phyloP scores from a whole-genome alignment of 768 basidiomycete species.

The Leucocoprinus sp. region DNA sequence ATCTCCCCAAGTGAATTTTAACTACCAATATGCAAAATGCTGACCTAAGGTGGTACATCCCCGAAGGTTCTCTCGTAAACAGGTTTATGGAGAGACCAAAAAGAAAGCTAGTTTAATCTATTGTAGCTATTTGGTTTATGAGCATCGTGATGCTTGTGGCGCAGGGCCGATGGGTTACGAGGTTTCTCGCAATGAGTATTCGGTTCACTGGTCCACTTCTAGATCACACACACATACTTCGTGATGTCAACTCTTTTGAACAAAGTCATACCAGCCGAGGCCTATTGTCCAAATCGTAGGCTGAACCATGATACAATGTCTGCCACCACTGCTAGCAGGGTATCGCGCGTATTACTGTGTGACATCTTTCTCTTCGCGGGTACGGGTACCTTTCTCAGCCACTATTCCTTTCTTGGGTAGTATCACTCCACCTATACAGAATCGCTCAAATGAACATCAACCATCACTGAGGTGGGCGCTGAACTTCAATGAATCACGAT shows the following conservation, averaged over 20 bases:
- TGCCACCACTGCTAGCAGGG: too few species aligned
- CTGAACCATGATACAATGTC: too few species aligned
- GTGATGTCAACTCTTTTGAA: too few species aligned
- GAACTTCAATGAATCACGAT: too few species aligned
- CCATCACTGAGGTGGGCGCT: too few species aligned
- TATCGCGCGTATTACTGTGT: too few species aligned
- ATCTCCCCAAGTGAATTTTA: neutral
- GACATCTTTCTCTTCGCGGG: neutral
- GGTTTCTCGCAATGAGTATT: too few species aligned
- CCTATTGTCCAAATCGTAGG: too few species aligned
- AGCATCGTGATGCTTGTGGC: neutral
- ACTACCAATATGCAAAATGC: neutral
- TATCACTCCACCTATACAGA: neutral
- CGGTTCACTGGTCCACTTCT: too few species aligned
- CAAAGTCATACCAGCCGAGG: too few species aligned
- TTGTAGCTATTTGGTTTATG: neutral
- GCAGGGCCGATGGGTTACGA: neutral
- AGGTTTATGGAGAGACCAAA: neutral
- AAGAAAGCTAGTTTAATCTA: neutral
- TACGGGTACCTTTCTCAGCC: conserved; percentile 4
- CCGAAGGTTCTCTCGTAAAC: conserved; percentile 1
- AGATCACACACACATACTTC: too few species aligned
- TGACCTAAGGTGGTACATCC: neutral
- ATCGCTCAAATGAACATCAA: neutral
- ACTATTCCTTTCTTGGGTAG: neutral